Evolutionary conservation across 225 moss, liverwort and hornwort species (phyloP).

Genomic region (Asterella californica): DNA sequence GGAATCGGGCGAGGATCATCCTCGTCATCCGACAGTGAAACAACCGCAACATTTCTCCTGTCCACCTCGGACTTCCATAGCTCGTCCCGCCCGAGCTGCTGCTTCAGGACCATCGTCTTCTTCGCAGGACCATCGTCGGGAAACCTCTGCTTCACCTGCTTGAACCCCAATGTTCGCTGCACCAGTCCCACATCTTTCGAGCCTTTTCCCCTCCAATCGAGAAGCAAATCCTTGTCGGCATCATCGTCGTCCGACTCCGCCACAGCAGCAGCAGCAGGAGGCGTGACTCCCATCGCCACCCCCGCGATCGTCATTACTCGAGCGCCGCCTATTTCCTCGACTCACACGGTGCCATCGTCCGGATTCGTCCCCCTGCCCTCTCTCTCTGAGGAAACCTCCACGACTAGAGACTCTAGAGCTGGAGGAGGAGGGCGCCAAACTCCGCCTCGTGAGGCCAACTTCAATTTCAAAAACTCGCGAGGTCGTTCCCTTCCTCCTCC

Average conservation of each 20-base stretch:
- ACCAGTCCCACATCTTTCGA: neutral
- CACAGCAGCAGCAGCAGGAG: no score
- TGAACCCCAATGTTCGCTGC: constrained; percentile 15
- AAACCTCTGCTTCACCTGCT: constrained; percentile 20
- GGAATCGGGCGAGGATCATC: neutral
- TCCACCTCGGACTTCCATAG: neutral
- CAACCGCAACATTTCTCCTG: neutral
- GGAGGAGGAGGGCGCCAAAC: no score
- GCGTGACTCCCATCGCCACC: no score
- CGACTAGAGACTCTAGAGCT: no score
- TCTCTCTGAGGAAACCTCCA: no score
- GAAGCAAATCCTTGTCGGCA: constrained; percentile 16
- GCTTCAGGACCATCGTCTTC: neutral
- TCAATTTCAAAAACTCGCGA: no score
- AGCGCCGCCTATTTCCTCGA: neutral
- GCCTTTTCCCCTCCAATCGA: constrained; percentile 13
- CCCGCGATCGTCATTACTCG: neutral
- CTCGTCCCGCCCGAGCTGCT: neutral
- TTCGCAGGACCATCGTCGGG: neutral
- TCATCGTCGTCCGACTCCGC: constrained; percentile 16
- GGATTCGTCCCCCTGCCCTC: no score
- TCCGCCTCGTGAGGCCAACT: no score
- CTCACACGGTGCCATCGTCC: neutral
- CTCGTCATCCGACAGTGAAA: constrained; percentile 18
- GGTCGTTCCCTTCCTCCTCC: no score